phyloP scores from a whole-genome alignment of 2,329 filamentous ascomycete species.

The Onygenales sp. region DNA sequence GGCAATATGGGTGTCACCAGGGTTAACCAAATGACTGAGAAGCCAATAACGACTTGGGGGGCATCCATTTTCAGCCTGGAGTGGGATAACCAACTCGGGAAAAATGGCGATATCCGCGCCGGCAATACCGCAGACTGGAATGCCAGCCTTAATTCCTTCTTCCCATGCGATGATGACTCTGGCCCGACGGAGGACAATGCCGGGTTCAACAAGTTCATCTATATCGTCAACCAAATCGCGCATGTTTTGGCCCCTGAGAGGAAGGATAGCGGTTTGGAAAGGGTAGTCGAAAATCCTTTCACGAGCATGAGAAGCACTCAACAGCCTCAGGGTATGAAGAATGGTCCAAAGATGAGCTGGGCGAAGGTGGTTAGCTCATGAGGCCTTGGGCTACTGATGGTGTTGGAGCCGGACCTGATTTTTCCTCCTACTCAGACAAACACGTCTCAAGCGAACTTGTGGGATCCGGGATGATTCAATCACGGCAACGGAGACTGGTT shows the following conservation, averaged over 20 bases:
- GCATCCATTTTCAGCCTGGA: constrained; percentile 26
- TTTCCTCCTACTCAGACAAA: too few relatives aligned
- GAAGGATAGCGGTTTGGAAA: neutral
- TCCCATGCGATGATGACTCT: constrained; percentile 18
- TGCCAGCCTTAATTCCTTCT: constrained; percentile 25
- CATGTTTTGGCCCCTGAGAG: constrained; percentile 20
- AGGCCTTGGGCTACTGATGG: too few relatives aligned
- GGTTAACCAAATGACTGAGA: constrained; percentile 13
- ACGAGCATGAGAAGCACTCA: neutral
- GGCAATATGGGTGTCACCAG: neutral
- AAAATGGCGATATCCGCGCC: constrained; percentile 24
- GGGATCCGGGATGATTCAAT: too few relatives aligned
- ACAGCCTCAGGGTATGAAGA: neutral
- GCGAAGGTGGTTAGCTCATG: too few relatives aligned
- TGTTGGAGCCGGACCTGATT: too few relatives aligned
- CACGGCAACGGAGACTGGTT: too few relatives aligned
- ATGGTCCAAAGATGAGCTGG: too few relatives aligned
- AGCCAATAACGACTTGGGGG: constrained; percentile 26
- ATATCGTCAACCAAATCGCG: constrained; percentile 24
- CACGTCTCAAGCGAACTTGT: too few relatives aligned
- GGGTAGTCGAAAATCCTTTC: neutral
- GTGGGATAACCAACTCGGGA: constrained; percentile 33
- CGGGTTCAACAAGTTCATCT: constrained; percentile 29
- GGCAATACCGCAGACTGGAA: constrained; percentile 26
- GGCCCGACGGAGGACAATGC: constrained; percentile 10